Conservation (phyloP, 306 rosid genomes). For the Dryas octopetala region DNA sequence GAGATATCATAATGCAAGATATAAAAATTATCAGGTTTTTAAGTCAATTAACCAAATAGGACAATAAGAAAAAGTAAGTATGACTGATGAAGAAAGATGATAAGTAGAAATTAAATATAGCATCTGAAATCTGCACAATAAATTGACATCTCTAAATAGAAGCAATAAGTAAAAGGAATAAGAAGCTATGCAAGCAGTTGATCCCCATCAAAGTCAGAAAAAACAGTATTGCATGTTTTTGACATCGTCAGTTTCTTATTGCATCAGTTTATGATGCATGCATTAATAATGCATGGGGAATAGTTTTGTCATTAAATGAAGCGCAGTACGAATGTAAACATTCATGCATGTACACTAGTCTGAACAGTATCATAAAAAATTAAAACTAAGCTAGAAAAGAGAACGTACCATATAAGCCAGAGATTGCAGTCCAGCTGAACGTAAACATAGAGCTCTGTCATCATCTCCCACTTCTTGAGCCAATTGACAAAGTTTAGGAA, state of each 20-base stretch:
- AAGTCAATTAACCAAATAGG: constrained; percentile 20
- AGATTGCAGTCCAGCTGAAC: constrained; percentile 79
- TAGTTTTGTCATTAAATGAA: neutral
- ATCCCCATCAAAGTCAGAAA: neutral
- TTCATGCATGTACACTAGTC: constrained; percentile 6
- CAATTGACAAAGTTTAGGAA: constrained; percentile 83
- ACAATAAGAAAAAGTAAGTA: constrained; percentile 8
- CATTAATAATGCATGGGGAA: too few species aligned
- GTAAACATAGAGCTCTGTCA: constrained; percentile 56
- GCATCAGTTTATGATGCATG: too few species aligned
- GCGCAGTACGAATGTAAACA: neutral
- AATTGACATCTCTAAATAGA: neutral
- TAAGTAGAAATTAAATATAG: neutral
- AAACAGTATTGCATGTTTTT: too few species aligned
- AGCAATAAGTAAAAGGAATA: neutral
- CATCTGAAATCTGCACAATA: neutral
- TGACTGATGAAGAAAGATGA: constrained; percentile 1
- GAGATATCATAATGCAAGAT: constrained; percentile 20
- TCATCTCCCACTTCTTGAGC: constrained; percentile 78
- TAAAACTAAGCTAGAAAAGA: constrained; percentile 4
- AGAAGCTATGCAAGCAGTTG: neutral
- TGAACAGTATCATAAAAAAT: constrained; percentile 7
- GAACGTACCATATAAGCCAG: constrained; percentile 75
- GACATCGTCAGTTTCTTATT: too few species aligned
- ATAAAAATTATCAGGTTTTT: neutral